These are phyloP conservation scores for Russula sp. DNA, from an alignment of 768 basidiomycete species.

Conservation along the genomic window DNA sequence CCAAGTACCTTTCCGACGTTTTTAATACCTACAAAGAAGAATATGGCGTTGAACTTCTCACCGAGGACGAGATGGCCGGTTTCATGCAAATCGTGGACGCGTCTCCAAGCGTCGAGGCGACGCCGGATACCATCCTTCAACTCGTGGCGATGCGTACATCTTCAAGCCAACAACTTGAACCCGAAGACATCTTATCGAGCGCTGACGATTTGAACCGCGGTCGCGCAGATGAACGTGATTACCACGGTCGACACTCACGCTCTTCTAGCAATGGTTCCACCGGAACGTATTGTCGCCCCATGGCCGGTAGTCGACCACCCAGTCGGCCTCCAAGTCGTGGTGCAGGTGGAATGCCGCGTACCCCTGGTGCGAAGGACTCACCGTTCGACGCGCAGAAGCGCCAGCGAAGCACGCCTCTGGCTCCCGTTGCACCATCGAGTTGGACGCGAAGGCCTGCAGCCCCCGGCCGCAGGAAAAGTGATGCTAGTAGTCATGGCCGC, in stretches of 20 bases:
- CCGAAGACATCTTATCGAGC: constrained; percentile 1
- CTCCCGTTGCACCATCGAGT: constrained; percentile 57
- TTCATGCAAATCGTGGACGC: constrained; percentile 49
- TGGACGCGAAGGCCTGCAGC: constrained; percentile 67
- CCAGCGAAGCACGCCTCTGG: constrained; percentile 63
- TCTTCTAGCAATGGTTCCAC: constrained; percentile 53
- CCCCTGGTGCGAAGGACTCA: constrained; percentile 40
- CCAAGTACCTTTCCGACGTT: constrained; percentile 61
- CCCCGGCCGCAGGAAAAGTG: constrained; percentile 61
- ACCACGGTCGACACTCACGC: constrained; percentile 33
- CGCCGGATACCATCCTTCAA: constrained; percentile 53
- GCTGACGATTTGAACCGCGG: constrained; percentile 37
- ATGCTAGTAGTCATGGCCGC: constrained; percentile 51
- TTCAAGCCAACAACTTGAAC: constrained; percentile 14
- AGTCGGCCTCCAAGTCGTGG: constrained; percentile 51
- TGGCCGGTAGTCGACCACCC: constrained; percentile 32
- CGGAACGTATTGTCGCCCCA: constrained; percentile 25
- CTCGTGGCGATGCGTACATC: constrained; percentile 45
- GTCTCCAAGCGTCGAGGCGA: constrained; percentile 60
- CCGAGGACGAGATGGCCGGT: constrained; percentile 51
- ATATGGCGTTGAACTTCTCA: constrained; percentile 58
- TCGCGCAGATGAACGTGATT: constrained; percentile 29
- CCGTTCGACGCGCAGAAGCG: constrained; percentile 64
- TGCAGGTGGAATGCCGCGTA: constrained; percentile 46
- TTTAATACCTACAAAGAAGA: constrained; percentile 54